Base-by-base conservation (phyloP, 2,329 filamentous ascomycete species). In the Exophiala spinifera region DNA sequence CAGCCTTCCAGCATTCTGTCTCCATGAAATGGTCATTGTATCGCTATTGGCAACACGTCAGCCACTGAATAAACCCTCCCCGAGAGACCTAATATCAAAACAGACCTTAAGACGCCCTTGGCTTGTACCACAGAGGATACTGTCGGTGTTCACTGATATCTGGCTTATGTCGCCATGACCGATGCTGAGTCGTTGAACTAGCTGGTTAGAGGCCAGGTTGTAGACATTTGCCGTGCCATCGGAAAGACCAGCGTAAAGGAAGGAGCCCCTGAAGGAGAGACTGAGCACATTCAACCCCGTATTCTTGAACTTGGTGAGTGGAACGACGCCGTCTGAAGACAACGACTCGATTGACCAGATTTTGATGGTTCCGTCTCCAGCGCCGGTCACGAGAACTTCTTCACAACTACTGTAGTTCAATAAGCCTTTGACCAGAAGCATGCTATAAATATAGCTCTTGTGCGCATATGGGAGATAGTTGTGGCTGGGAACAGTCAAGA, bases 381-480 rank as follows among this genome's bases (percentile, higher is more conserved):
- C 91, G 7, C 91, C 94, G 0, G 92, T 95, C 28, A 99, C 83
- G 34, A 99, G 70, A 1, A 95, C 84, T 63, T 97, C 91, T 53
- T 80, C 76, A 21, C 87, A 84, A 1, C 89, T 84, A 0, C 82
- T 77, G 5, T 86, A 86, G n/a, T 79, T 76, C 3, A 89, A 79
- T 5, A 89, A 79, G 0, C 88, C 89, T 57, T 82, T 84, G 0
- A 89, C 85, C 55, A 99, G 79, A 4, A 95, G 79, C 92, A 97
- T 97, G 70, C 91, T 95, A 70, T 96, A 96, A 0, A 99, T 85
- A 68, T 96, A 97, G 42, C 95, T 94, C 70, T 86, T 92, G 70
- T 99, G 94, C 1, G 94, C 91, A 72, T 95, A 99, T 64, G 94
- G 88, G 53, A 80, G 82, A 53, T 95, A 88, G 52, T 91, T 86